Conservation (phyloP, 2,329 filamentous ascomycete species). For the Thelonectria discophora region DNA sequence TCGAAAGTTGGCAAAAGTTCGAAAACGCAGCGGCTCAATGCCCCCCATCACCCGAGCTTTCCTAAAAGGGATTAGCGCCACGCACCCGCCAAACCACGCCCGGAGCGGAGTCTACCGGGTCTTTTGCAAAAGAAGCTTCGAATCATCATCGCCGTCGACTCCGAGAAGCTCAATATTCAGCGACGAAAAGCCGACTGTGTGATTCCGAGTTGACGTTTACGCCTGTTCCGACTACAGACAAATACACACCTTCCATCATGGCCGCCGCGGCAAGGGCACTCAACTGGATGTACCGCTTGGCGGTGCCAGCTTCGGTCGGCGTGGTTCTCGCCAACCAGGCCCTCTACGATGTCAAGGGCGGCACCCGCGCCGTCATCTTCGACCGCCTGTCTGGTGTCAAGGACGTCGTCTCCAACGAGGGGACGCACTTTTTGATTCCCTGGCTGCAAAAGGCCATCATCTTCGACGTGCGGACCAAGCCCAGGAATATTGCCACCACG, state of each 20-base stretch:
- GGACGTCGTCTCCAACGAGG: slow-evolving; percentile 91
- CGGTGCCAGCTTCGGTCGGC: slow-evolving; percentile 77
- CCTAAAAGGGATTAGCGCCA: slow-evolving; percentile 47
- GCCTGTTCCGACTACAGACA: slow-evolving; percentile 4
- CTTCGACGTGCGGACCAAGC: slow-evolving; percentile 97
- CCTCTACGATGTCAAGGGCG: slow-evolving; percentile 97
- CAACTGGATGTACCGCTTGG: slow-evolving; percentile 70
- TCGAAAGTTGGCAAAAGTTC: slow-evolving; percentile 24
- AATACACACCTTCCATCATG: slow-evolving; percentile 51
- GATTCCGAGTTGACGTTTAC: slow-evolving; percentile 5
- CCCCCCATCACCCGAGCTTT: slow-evolving; percentile 47
- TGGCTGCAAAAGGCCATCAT: slow-evolving; percentile 96
- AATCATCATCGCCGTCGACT: slow-evolving; percentile 41
- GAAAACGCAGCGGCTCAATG: slow-evolving; percentile 37
- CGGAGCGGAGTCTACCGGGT: slow-evolving; percentile 34
- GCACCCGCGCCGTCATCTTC: slow-evolving; percentile 96
- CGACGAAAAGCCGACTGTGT: slow-evolving; percentile 22
- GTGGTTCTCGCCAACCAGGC: slow-evolving; percentile 76
- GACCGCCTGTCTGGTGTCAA: slow-evolving; percentile 92
- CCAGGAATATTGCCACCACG: slow-evolving; percentile 95
- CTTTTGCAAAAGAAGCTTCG: slow-evolving; percentile 38
- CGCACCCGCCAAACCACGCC: slow-evolving; percentile 21
- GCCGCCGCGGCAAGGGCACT: slow-evolving; percentile 66
- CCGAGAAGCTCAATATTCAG: slow-evolving; percentile 39
- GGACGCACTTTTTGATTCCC: slow-evolving; percentile 94